Base-by-base conservation (phyloP, 129 eudicot species). In the Arctium minus region DNA sequence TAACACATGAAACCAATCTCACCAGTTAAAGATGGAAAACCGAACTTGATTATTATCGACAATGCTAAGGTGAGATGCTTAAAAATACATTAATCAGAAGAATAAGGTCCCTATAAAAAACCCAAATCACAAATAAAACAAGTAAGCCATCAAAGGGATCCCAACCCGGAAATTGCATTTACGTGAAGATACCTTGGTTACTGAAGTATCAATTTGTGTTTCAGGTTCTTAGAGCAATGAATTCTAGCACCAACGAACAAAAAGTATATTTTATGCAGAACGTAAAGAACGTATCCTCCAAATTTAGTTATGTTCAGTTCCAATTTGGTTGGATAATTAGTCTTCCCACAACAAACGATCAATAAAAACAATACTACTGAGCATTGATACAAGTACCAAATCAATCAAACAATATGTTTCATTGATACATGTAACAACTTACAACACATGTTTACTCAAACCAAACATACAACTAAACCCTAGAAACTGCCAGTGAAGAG, bases 381-480 rank as follows among this genome's bases (percentile, higher is more conserved):
- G 27, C 65, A 15, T 56, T 56, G 65, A 56, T 1, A 56, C 65
- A 56, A 56, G 65, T 17, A 56, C 65, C 7, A 56, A 75, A 7
- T 33, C 79, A 3, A 76, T 32, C 37, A 29, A 10, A 10, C 22
- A 65, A 13, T 79, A 64, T 7, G 64, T 38, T 22, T 22, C 27
- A 22, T 22, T 22, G 27, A 22, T 22, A 22, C 27, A 22, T 22
- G 27, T 22, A 22, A 22, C 27, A 65, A 22, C 67, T 30, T 62
- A 75, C n/a, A 53, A 79, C 22, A 12, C 12, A 29, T 13, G n/a
- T 3, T 62, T 62, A 38, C 73, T n/a, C 29, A 78, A 62, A 62
- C 10, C n/a, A 29, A 79, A 79, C 35, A 8, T 68, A 8, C 62
- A 69, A 46, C 6, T 8, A 76, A 76, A 76, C 86, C 81, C 81